Conservation (phyloP, 2,329 filamentous ascomycete species). For the Fusarium chlamydosporum region DNA sequence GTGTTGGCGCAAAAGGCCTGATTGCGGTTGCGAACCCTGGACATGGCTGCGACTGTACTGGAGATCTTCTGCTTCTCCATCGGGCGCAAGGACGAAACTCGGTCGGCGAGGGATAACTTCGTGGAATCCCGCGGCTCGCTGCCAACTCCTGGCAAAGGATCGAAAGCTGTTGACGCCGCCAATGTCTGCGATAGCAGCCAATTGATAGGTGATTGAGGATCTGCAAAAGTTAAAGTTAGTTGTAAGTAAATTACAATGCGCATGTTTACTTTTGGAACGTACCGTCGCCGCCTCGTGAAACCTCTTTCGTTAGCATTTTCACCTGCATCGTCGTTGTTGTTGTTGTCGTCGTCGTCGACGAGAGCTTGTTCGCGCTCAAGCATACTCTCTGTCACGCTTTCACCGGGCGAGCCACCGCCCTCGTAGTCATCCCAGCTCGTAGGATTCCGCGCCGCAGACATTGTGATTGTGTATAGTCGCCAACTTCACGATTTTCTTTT, state of each 20-base stretch:
- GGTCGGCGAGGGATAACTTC: constrained; percentile 87
- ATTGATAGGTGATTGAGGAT: constrained; percentile 70
- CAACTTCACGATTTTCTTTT: constrained; percentile 18
- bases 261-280: not conserved
- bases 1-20: constrained; percentile 67
- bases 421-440: constrained; percentile 64
- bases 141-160: constrained; percentile 93
- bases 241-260: not conserved
- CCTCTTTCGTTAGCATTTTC: constrained; percentile 48
- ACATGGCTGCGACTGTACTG: constrained; percentile 60
- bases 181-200: constrained; percentile 75
- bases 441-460: constrained; percentile 57
- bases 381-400: constrained; percentile 61
- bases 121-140: constrained; percentile 87
- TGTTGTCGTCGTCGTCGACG: constrained; percentile 60
- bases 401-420: constrained; percentile 59
- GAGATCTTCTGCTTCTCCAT: constrained; percentile 57
- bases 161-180: constrained; percentile 95
- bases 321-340: constrained; percentile 54
- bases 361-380: constrained; percentile 63
- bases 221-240: constrained; percentile 54
- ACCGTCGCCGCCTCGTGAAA: constrained; percentile 54
- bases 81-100: constrained; percentile 77
- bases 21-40: constrained; percentile 55
- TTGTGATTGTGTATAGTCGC: constrained; percentile 36